Evolutionary conservation across 1,284 basidiomycete genomes (phyloP).

Genomic region (Rhodotorula sp.): DNA sequence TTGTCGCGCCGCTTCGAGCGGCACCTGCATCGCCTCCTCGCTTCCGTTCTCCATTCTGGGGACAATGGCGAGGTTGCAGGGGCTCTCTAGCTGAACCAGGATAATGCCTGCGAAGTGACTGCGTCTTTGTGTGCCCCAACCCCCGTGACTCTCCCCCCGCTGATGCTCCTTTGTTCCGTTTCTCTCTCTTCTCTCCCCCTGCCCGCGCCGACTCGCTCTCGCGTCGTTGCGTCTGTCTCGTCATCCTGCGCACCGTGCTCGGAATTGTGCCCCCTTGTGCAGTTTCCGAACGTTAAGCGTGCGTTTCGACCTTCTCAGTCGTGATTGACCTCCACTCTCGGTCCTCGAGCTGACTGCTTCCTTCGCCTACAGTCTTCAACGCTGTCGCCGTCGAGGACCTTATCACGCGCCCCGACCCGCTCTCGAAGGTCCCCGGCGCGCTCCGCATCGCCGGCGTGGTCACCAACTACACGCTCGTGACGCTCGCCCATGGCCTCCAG

Average conservation of each 20-base stretch:
- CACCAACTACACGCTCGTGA: conserved; percentile 63
- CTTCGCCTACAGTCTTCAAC: conserved; percentile 53
- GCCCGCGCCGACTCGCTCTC: no score
- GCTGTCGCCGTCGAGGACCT: conserved; percentile 71
- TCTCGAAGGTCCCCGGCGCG: conserved; percentile 50
- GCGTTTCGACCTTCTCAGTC: conserved; percentile 15
- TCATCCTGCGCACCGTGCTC: no score
- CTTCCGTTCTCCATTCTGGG: no score
- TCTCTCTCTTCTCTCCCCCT: not conserved
- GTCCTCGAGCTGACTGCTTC: not conserved
- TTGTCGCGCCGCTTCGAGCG: no score
- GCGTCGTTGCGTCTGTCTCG: no score
- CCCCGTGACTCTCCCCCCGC: conserved; percentile 11
- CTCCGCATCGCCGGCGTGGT: conserved; percentile 80
- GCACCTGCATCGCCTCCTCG: no score
- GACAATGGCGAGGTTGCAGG: no score
- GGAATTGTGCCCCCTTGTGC: not conserved
- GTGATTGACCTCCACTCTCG: conserved; percentile 55
- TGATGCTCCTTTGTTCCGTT: conserved; percentile 15
- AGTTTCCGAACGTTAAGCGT: conserved; percentile 65
- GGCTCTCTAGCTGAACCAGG: conserved; percentile 7
- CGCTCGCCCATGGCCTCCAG: conserved; percentile 52
- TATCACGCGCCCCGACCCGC: conserved; percentile 64
- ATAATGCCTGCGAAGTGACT: conserved; percentile 31
- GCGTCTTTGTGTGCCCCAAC: not conserved